Evolutionary conservation across 768 basidiomycete genomes (phyloP).

Genomic region (Clitopilus passeckerianus): DNA sequence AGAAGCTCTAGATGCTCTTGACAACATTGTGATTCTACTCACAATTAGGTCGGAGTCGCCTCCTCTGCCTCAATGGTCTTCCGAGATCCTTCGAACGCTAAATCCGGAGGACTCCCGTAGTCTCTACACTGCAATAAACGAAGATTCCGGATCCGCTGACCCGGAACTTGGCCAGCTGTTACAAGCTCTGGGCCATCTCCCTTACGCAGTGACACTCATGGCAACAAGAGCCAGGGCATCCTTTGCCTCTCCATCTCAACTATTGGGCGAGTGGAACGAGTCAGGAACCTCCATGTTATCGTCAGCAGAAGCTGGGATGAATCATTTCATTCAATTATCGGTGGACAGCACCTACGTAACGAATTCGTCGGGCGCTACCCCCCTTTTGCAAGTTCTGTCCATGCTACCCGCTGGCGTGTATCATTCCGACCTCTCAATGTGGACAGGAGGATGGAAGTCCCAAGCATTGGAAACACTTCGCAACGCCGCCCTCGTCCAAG

Average conservation of each 20-base stretch:
- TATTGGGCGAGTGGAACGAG: background rate
- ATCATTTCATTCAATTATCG: background rate
- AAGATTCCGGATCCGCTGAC: slow-evolving; percentile 3
- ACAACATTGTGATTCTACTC: background rate
- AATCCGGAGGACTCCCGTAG: background rate
- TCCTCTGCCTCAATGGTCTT: background rate
- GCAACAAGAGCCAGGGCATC: background rate
- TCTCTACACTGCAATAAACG: slow-evolving; percentile 1
- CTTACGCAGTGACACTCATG: background rate
- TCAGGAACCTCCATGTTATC: background rate
- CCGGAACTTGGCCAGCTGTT: background rate
- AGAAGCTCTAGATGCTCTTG: background rate
- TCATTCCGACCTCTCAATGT: background rate
- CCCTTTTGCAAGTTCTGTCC: background rate
- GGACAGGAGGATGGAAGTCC: background rate
- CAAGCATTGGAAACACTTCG: background rate
- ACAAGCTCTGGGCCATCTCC: background rate
- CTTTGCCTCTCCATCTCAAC: background rate
- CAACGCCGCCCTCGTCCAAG: background rate
- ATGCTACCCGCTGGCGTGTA: background rate
- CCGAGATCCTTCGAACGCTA: background rate
- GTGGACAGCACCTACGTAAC: background rate
- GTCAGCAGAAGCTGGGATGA: background rate
- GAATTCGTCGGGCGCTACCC: background rate
- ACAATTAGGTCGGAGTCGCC: background rate